Evolutionary conservation across 2,329 filamentous ascomycete species (phyloP).

Genomic region (Pseudopyrenochaeta lycopersici): DNA sequence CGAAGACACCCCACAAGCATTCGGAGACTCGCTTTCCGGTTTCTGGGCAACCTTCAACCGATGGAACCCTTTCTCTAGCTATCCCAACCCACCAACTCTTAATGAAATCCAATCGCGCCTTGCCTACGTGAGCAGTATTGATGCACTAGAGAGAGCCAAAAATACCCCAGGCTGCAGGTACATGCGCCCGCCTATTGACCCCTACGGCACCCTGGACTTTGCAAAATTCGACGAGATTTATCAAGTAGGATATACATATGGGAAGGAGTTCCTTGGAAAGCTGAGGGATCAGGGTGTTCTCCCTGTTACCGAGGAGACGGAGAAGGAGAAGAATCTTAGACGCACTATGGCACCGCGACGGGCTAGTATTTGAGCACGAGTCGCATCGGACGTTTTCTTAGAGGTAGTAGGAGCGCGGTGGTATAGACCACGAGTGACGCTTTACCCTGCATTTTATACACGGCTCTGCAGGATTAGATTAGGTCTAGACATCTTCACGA

Average conservation of each 20-base stretch:
- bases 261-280: constrained; percentile 76
- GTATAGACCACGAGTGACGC: too few relatives aligned
- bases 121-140: constrained; percentile 93
- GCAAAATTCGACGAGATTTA: constrained; percentile 98
- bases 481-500: too few relatives aligned
- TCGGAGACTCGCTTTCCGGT: constrained; percentile 92
- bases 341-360: constrained; percentile 62
- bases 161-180: constrained; percentile 90
- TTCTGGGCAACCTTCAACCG: constrained; percentile 95
- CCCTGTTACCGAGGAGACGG: constrained; percentile 62
- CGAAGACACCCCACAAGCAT: constrained; percentile 88
- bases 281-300: constrained; percentile 82
- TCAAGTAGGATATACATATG: constrained; percentile 85
- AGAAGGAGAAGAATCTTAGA: constrained; percentile 60
- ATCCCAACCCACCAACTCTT: constrained; percentile 91
- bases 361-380: too few relatives aligned
- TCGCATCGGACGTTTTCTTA: too few relatives aligned
- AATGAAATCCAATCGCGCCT: constrained; percentile 95
- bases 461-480: too few relatives aligned
- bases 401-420: too few relatives aligned
- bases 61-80: constrained; percentile 93
- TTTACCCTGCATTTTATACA: too few relatives aligned
- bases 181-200: constrained; percentile 93
- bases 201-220: constrained; percentile 94
- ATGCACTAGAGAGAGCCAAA: constrained; percentile 93